These are phyloP conservation scores for Cryptococcus sp. DNA, from an alignment of 1,284 basidiomycete genomes.

Conservation along the genomic window DNA sequence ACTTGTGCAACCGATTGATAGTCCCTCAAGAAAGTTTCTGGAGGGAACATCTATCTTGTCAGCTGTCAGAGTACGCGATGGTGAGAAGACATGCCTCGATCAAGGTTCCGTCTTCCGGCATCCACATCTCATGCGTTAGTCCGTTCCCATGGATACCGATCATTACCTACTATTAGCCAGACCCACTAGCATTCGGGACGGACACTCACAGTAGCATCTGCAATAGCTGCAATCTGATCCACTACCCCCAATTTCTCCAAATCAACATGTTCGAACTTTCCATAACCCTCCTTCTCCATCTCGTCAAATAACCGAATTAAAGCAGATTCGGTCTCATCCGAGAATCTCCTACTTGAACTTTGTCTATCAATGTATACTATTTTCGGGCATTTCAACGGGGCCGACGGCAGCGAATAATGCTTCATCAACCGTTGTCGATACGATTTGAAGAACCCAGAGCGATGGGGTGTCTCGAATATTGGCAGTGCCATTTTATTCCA, in stretches of 20 bases:
- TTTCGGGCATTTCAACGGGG: conserved; percentile 6
- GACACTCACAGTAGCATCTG: conserved; percentile 18
- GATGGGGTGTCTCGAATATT: conserved; percentile 17
- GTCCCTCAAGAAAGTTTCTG: conserved; percentile 15
- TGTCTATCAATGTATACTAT: conserved; percentile 35
- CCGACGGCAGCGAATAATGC: conserved; percentile 2
- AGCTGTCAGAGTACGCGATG: background rate
- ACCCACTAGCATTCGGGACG: background rate
- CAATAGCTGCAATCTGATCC: conserved; percentile 9
- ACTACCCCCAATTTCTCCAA: conserved; percentile 11
- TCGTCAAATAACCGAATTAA: conserved; percentile 13
- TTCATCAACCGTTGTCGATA: background rate
- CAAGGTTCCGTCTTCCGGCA: conserved; percentile 16
- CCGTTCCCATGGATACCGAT: conserved; percentile 24
- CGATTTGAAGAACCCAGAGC: conserved; percentile 3
- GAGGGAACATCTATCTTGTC: conserved; percentile 18
- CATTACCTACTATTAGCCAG: conserved; percentile 11
- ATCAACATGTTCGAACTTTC: conserved; percentile 11
- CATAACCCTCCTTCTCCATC: conserved; percentile 9
- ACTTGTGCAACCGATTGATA: conserved; percentile 19
- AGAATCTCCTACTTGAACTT: conserved; percentile 14
- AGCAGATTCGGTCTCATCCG: conserved; percentile 10
- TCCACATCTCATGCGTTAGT: conserved; percentile 26
- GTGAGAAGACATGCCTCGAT: conserved; percentile 18
- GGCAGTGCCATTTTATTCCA: conserved; percentile 34